Evolutionary conservation across 2,329 filamentous ascomycete genomes (phyloP).

Genomic region (Aspergillus luchuensis): DNA sequence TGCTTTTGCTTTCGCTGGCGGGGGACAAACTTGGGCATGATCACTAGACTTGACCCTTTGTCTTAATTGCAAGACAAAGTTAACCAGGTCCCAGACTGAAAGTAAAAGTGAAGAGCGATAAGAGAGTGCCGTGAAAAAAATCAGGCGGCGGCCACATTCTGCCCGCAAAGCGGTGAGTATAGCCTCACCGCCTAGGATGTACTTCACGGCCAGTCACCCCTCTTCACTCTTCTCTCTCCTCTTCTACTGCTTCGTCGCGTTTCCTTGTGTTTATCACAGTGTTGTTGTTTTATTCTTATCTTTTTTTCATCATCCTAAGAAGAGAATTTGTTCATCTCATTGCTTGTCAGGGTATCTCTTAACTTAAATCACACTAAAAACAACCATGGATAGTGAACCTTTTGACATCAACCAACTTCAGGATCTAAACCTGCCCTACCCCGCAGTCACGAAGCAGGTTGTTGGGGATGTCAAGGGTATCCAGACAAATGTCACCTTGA

Average conservation of each 20-base stretch:
- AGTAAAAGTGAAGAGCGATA: constrained; percentile 9
- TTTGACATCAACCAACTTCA: constrained; percentile 34
- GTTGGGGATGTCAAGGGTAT: constrained; percentile 66
- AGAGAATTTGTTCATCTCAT: not conserved
- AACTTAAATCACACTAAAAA: not conserved
- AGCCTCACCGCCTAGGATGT: constrained; percentile 24
- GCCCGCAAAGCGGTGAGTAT: constrained; percentile 21
- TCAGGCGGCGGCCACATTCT: constrained; percentile 28
- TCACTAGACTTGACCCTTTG: constrained; percentile 17
- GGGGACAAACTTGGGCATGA: constrained; percentile 54
- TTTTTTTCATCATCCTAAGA: not conserved
- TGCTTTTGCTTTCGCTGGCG: constrained; percentile 61
- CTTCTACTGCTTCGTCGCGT: not conserved
- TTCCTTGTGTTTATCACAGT: not conserved
- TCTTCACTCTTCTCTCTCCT: not conserved
- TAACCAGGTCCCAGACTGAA: constrained; percentile 4
- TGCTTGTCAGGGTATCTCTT: not conserved
- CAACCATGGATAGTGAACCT: constrained; percentile 28
- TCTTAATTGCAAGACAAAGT: constrained; percentile 18
- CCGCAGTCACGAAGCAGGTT: constrained; percentile 63
- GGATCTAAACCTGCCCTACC: constrained; percentile 62
- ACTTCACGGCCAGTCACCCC: not conserved
- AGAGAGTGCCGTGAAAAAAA: constrained; percentile 21
- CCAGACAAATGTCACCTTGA: constrained; percentile 69
- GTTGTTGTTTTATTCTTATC: too few relatives aligned